A percentile compares a stretch with the other conserved stretches of the same genome.
Evolutionary conservation across 1,139 yeast genomes (phyloP).

Genomic region (Candida labiduridarum): DNA sequence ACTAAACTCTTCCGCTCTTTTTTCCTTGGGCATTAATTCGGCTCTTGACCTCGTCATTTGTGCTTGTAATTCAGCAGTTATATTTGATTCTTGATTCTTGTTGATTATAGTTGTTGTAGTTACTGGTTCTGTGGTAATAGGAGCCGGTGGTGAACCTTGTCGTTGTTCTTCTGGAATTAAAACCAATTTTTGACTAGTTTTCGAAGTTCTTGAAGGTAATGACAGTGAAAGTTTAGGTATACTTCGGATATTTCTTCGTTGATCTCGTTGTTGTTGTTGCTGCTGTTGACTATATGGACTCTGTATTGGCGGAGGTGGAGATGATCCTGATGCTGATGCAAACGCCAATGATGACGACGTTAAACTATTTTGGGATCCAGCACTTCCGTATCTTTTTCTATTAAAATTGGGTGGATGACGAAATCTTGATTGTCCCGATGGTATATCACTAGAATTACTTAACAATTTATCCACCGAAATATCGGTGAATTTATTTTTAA

Average conservation of each 20-base stretch:
- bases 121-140: background rate
- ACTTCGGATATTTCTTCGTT: constrained; percentile 34
- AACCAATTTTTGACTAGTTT: constrained; percentile 82
- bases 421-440: constrained; percentile 68
- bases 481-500: constrained; percentile 58
- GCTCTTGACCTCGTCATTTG: constrained; percentile 60
- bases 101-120: background rate
- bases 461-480: constrained; percentile 72
- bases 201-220: constrained; percentile 84
- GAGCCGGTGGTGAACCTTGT: constrained; percentile 20
- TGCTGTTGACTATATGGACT: constrained; percentile 9
- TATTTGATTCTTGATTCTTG: background rate
- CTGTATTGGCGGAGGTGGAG: constrained; percentile 10
- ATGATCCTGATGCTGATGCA: constrained; percentile 5
- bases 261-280: constrained; percentile 5
- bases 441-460: constrained; percentile 80
- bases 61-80: constrained; percentile 27
- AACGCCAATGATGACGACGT: background rate
- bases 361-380: constrained; percentile 1
- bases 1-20: constrained; percentile 69
- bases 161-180: constrained; percentile 72
- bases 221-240: constrained; percentile 65
- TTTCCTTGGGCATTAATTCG: constrained; percentile 68
- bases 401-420: constrained; percentile 40
- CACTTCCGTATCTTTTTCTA: constrained; percentile 12